Percentiles rank a stretch among this genome's conserved stretches.
Conservation (phyloP, 2,329 filamentous ascomycete species). For the Epichloe sibirici region DNA sequence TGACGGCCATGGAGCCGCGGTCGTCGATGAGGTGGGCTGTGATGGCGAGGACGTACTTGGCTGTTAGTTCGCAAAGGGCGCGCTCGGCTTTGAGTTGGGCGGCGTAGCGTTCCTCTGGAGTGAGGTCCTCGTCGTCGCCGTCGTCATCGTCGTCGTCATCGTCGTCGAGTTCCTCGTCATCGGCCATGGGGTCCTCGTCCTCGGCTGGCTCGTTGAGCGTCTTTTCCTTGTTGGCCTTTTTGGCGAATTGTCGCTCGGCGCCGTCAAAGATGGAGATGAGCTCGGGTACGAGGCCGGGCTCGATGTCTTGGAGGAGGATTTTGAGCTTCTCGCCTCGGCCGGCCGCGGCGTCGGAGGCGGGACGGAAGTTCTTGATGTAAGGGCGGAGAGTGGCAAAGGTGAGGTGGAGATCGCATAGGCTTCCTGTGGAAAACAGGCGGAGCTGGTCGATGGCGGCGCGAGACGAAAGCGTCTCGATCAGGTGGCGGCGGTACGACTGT, state of each 20-base stretch:
- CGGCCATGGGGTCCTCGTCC: conserved; percentile 61
- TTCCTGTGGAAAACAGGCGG: conserved; percentile 61
- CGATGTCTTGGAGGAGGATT: conserved; percentile 54
- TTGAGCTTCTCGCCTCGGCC: conserved; percentile 20
- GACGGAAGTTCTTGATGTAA: conserved; percentile 29
- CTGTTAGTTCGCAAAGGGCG: conserved; percentile 71
- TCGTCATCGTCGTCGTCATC: conserved; percentile 41
- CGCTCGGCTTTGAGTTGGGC: conserved; percentile 69
- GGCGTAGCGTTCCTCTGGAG: conserved; percentile 47
- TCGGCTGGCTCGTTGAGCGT: conserved; percentile 52
- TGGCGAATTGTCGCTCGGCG: conserved; percentile 67
- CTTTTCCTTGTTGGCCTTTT: conserved; percentile 44
- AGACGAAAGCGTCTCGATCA: conserved; percentile 57
- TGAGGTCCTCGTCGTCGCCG: conserved; percentile 39
- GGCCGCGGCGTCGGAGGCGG: conserved; percentile 13
- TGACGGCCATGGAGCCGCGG: conserved; percentile 44
- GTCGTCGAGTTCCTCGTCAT: conserved; percentile 41
- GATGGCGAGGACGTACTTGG: conserved; percentile 73
- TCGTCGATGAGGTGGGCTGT: conserved; percentile 62
- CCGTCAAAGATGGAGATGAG: conserved; percentile 67
- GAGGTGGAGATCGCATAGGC: conserved; percentile 70
- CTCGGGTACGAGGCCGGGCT: conserved; percentile 48
- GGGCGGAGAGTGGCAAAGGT: conserved; percentile 63
- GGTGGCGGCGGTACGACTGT: conserved; percentile 45
- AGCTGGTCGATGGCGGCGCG: conserved; percentile 63